Evolutionary conservation across 257 asterid genomes (phyloP).

Genomic region (Capsicum pubescens): DNA sequence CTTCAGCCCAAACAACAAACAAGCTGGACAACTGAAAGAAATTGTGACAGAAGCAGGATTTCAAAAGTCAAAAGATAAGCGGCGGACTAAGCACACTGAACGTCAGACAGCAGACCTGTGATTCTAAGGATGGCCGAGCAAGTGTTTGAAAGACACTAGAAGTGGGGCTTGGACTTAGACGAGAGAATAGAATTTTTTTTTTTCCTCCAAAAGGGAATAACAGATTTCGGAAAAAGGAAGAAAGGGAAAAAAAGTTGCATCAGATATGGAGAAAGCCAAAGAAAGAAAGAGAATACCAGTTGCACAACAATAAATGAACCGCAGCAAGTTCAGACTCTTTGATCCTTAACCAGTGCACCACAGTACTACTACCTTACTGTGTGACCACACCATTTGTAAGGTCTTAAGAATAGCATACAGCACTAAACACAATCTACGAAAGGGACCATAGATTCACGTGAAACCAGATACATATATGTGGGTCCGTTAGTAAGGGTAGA

Average conservation of each 20-base stretch:
- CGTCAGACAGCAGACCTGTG: not conserved
- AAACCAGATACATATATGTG: no score
- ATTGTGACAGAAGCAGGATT: not conserved
- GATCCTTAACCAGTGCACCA: constrained; percentile 1
- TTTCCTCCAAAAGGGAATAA: not conserved
- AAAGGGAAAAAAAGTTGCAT: not conserved
- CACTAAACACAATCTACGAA: no score
- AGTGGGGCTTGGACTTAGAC: not conserved
- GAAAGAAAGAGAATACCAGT: not conserved
- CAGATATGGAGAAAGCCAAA: not conserved
- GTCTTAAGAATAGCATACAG: no score
- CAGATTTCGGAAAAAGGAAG: not conserved
- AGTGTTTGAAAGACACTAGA: not conserved
- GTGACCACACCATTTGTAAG: not conserved
- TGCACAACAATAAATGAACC: not conserved
- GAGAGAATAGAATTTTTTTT: not conserved
- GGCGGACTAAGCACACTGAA: not conserved
- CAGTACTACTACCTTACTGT: not conserved
- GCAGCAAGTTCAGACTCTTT: no score
- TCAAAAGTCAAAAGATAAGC: not conserved
- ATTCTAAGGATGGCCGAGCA: not conserved
- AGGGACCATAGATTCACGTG: no score
- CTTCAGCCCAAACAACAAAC: constrained; percentile 4
- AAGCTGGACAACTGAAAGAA: not conserved
- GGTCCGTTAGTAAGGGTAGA: not conserved